These are phyloP conservation scores for Cochlearia excelsa DNA, from an alignment of 345 rosid species.

Conservation along the genomic window DNA sequence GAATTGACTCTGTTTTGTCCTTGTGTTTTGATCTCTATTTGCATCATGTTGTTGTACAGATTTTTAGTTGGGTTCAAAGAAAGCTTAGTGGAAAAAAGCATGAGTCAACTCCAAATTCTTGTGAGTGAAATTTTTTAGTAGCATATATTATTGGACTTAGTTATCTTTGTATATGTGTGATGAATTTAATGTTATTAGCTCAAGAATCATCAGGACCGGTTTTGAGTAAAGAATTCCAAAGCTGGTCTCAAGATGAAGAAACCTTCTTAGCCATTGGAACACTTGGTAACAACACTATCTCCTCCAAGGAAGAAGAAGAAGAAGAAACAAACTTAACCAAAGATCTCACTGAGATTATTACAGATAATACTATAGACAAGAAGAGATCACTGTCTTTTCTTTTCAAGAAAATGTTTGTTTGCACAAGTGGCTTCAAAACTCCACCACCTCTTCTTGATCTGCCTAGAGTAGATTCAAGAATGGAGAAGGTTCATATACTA, in stretches of 20 bases:
- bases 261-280: constrained; percentile 75
- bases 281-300: constrained; percentile 51
- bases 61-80: constrained; percentile 70
- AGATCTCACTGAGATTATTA: constrained; percentile 22
- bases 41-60: constrained; percentile 38
- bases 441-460: constrained; percentile 41
- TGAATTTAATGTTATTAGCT: constrained; percentile 11
- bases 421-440: constrained; percentile 56
- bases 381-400: constrained; percentile 59
- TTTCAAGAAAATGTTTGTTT: constrained; percentile 62
- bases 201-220: constrained; percentile 34
- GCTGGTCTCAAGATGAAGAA: constrained; percentile 57
- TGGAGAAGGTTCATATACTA: constrained; percentile 58
- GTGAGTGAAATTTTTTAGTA: constrained; percentile 38
- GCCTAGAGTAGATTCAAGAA: constrained; percentile 47
- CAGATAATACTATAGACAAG: constrained; percentile 34
- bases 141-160: constrained; percentile 12
- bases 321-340: constrained; percentile 19
- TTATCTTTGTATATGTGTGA: constrained; percentile 18
- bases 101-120: constrained; percentile 23
- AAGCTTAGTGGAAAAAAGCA: constrained; percentile 43
- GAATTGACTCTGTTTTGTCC: background rate
- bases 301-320: constrained; percentile 35
- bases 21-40: constrained; percentile 10
- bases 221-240: constrained; percentile 51